Evolutionary conservation across 805 yeast species (phyloP), one percentile per base, ranked within the genome.

Genomic region (Yamadazyma kitorensis): DNA sequence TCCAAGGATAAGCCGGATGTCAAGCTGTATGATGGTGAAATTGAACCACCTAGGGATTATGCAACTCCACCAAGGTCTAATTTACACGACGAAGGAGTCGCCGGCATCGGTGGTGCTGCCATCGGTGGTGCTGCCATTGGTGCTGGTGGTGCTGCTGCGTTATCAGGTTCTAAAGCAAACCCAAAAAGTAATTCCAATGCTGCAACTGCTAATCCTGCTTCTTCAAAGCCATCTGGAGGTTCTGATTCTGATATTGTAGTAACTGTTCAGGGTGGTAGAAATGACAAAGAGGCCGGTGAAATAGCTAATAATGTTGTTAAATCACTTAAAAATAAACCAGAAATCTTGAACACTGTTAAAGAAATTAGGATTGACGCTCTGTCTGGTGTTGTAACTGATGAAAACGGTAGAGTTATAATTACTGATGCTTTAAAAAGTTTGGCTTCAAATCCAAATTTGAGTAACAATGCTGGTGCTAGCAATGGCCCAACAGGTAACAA

Each of bases 201-300:
- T n/a, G 17, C 13, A 14, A n/a, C 18, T 19, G 29, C 19, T 28
- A 21, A 24, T 24, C 18, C 10, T 19, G 25, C 32, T 14, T n/a
- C 32, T 20, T 8, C 24, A 13, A 17, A 18, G 25, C 24, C n/a
- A 22, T 11, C 13, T 7, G 19, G 24, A 17, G 15, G n/a, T 5
- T 36, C 68, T 29, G 41, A 68, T 18, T 43, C 69, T 17, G 54
- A 51, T 28, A 51, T 58, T 12, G 47, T 52, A 25, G 66, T 61
- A 4, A 52, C 57, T 8, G 65, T 62, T 14, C 49, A 48, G 35
- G 64, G 63, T 13, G 50, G 47, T 19, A 43, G 37, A 13, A 54
- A 52, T 37, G 45, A 48, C 17, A 36, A 36, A 4, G 45, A 51
- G 13, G 65, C 68, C 2, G 49, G 53, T 10, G 17, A 24, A 7